Evolutionary conservation across 2,329 filamentous ascomycete genomes (phyloP), one percentile per base, ranked within the genome.

Genomic region (Pseudogymnoascus sp.): DNA sequence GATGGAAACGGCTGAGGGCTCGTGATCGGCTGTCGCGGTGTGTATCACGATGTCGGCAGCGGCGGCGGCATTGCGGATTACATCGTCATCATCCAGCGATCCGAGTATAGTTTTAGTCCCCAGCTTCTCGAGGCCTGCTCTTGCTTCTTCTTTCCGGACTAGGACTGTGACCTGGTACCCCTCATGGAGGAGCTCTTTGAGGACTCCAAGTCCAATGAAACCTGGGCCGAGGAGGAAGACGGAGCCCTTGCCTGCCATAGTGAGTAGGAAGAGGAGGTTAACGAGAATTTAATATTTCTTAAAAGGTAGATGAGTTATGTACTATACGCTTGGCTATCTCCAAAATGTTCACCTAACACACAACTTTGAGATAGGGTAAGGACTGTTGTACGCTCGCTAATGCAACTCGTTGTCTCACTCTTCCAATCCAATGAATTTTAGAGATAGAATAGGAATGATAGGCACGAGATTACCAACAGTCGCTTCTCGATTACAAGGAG

Each of bases 11-110:
- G 74, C 79, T 11, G 75, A 78, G 9, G 77, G 76, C 16, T 78
- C 69, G 63, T 82, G 75, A 69, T 82, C 79, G 3, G 79, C 78
- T 3, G 78, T 80, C 11, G 80, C 80, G 6, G 77, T 80, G 69
- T 82, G 79, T 62, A 82, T 72, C 38, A 78, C 71, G 7, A 80
- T 76, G 60, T 82, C 79, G 65, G 73, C 72, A 21, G 73, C 64
- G 2, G 70, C 59, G 1, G 74, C 69, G 16, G 78, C 71, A 37
- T 76, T 69, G 5, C 71, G 70, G 67, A 80, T 78, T 14, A 77
- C 65, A 1, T 71, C 67, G 12, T 71, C 72, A 65, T 81, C 76
- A 59, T 78, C 71, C 4, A 81, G 68, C 40, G 74, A 73, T n/a
- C 77, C 78, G 38, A 75, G 65, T 11, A 80, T 72, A 8, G 72